Evolutionary conservation across 768 basidiomycete genomes (phyloP).

Genomic region (Boletus rex-veris): DNA sequence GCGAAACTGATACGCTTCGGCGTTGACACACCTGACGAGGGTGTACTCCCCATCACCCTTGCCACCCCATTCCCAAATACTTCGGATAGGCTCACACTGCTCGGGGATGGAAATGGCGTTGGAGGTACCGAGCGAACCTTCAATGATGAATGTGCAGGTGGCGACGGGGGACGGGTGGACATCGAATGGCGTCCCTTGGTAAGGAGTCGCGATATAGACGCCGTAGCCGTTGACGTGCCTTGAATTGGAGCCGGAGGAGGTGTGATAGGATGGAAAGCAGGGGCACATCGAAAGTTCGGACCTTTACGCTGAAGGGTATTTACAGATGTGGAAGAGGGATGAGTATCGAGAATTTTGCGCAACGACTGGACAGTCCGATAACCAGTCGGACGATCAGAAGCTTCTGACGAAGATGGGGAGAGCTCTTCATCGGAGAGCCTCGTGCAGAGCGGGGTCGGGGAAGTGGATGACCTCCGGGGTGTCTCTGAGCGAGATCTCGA

Average conservation of each 20-base stretch:
- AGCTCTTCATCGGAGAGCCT: constrained; percentile 58
- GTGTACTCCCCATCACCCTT: constrained; percentile 34
- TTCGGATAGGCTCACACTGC: constrained; percentile 21
- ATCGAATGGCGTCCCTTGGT: constrained; percentile 58
- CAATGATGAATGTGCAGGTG: constrained; percentile 51
- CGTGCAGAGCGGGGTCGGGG: constrained; percentile 37
- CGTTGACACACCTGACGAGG: constrained; percentile 52
- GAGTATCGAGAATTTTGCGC: constrained; percentile 64
- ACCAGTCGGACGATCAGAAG: constrained; percentile 48
- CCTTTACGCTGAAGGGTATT: constrained; percentile 14
- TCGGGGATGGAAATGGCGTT: constrained; percentile 37
- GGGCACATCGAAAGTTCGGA: constrained; percentile 14
- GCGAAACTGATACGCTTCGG: constrained; percentile 82
- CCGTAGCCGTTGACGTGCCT: constrained; percentile 72
- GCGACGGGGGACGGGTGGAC: constrained; percentile 60
- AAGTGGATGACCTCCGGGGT: constrained; percentile 21
- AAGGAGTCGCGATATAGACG: constrained; percentile 73
- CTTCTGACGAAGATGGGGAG: constrained; percentile 48
- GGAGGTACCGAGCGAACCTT: constrained; percentile 38
- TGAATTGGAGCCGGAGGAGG: constrained; percentile 51
- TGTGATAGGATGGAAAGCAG: constrained; percentile 36
- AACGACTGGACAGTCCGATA: constrained; percentile 64
- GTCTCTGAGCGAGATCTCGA: constrained; percentile 30
- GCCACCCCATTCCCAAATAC: constrained; percentile 30
- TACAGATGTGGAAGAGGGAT: constrained; percentile 35